Percentiles rank a stretch among this genome's conserved stretches.
phyloP scores from a whole-genome alignment of 768 basidiomycete species.

The Suillus decipiens region DNA sequence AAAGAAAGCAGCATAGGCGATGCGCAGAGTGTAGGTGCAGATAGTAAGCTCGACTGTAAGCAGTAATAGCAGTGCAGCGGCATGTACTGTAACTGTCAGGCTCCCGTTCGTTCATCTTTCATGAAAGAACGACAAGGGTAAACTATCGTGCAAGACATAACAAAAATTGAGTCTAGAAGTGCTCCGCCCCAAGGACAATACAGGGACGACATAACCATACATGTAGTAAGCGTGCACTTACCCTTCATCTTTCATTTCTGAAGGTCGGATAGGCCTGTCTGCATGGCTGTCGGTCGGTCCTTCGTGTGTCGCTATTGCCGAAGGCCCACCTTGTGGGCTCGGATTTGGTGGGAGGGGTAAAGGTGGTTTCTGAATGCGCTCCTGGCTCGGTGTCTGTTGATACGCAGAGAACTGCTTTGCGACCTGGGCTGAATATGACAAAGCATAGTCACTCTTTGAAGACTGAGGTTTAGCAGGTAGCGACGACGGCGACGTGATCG shows the following conservation, averaged over 20 bases:
- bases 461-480: slow-evolving; percentile 33
- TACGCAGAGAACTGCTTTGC: slow-evolving; percentile 66
- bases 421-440: slow-evolving; percentile 65
- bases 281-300: slow-evolving; percentile 36
- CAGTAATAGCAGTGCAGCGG: slow-evolving; percentile 22
- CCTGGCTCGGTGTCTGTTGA: slow-evolving; percentile 66
- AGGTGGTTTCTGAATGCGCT: slow-evolving; percentile 49
- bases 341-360: slow-evolving; percentile 27
- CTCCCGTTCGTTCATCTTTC: slow-evolving; percentile 20
- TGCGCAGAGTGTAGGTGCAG: slow-evolving; percentile 24
- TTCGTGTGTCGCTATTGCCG: slow-evolving; percentile 39
- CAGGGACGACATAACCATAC: slow-evolving; percentile 17
- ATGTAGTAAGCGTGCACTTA: slow-evolving; percentile 46
- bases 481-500: slow-evolving; percentile 13
- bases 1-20: slow-evolving; percentile 27
- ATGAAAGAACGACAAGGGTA: slow-evolving; percentile 19
- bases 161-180: slow-evolving; percentile 17
- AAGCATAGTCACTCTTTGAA: slow-evolving; percentile 21
- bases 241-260: slow-evolving; percentile 84
- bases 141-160: slow-evolving; percentile 16
- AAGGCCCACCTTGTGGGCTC: slow-evolving; percentile 22
- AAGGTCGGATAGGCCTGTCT: slow-evolving; percentile 60
- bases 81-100: slow-evolving; percentile 17
- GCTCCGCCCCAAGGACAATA: slow-evolving; percentile 14
- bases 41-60: slow-evolving; percentile 32